phyloP scores from a whole-genome alignment of 2,329 filamentous ascomycete genomes.

The Lasiodiplodia gonubiensis region DNA sequence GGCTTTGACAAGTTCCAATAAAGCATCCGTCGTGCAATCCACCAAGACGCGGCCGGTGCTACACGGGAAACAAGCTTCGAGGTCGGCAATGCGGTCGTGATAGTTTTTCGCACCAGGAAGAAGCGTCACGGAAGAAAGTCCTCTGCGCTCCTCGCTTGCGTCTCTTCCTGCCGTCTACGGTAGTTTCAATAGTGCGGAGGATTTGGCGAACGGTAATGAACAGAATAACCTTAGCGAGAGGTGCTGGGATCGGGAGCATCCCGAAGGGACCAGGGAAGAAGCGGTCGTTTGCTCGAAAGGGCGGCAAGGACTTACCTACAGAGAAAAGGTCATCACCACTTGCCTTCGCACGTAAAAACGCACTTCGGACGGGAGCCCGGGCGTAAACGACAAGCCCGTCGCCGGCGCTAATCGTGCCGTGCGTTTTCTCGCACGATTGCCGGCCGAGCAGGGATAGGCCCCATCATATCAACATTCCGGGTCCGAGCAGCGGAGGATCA shows the following conservation, averaged over 20 bases:
- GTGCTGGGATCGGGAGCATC: not conserved
- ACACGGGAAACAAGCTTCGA: not conserved
- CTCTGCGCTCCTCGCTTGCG: not conserved
- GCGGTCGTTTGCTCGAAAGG: not conserved
- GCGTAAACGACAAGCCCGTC: not conserved
- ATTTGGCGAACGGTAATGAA: not conserved
- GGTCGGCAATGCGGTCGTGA: not conserved
- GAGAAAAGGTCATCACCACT: not conserved
- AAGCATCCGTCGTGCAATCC: too few species aligned
- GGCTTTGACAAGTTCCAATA: too few species aligned
- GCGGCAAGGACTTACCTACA: not conserved
- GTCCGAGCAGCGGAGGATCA: constrained; percentile 19
- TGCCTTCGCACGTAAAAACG: not conserved
- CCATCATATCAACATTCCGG: not conserved
- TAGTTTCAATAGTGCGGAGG: constrained; percentile 13
- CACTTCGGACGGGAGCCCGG: not conserved
- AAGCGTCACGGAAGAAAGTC: not conserved
- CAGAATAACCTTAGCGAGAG: not conserved
- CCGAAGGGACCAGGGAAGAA: not conserved
- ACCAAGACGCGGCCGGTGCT: not conserved
- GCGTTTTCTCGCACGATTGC: not conserved
- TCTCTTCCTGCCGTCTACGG: constrained; percentile 2
- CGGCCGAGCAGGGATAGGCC: constrained; percentile 8
- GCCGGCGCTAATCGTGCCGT: constrained; percentile 6
- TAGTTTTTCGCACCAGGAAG: not conserved